Conservation (phyloP, 2,329 filamentous ascomycete species). For the Aspergillus pseudoviridinutans region DNA sequence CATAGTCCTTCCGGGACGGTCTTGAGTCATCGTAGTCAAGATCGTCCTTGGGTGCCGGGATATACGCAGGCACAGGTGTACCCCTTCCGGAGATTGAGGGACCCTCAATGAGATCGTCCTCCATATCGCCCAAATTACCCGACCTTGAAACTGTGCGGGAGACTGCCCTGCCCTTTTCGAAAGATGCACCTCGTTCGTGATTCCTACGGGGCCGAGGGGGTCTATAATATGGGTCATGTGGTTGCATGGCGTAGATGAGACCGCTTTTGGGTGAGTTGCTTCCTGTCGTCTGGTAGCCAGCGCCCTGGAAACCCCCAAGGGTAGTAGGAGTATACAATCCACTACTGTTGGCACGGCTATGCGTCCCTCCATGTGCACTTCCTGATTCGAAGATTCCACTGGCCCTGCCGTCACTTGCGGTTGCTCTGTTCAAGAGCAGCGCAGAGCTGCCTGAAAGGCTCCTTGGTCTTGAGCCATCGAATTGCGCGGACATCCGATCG, state of each 20-base stretch:
- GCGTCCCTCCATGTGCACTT: slow-evolving; percentile 43
- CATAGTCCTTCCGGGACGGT: slow-evolving; percentile 72
- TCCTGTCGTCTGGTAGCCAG: slow-evolving; percentile 46
- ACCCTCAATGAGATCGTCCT: slow-evolving; percentile 34
- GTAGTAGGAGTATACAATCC: slow-evolving; percentile 68
- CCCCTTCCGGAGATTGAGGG: slow-evolving; percentile 42
- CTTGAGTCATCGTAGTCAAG: slow-evolving; percentile 49
- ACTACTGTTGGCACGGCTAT: slow-evolving; percentile 56
- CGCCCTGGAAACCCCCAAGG: slow-evolving; percentile 68
- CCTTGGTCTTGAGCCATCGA: slow-evolving; percentile 51
- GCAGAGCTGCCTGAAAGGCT: slow-evolving; percentile 62
- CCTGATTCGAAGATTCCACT: slow-evolving; percentile 54
- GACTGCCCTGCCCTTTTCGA: slow-evolving; percentile 36
- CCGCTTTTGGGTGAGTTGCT: slow-evolving; percentile 40
- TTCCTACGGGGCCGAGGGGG: slow-evolving; percentile 70
- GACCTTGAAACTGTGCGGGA: slow-evolving; percentile 44
- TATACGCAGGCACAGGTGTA: slow-evolving; percentile 52
- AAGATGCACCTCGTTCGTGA: slow-evolving; percentile 52
- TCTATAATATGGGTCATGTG: slow-evolving; percentile 80
- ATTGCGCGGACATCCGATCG: slow-evolving; percentile 57
- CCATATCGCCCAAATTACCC: slow-evolving; percentile 30
- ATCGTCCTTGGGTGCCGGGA: slow-evolving; percentile 51
- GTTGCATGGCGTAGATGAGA: slow-evolving; percentile 44
- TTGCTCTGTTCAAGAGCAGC: slow-evolving; percentile 53
- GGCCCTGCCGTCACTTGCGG: slow-evolving; percentile 41